phyloP scores from a whole-genome alignment of 495 filamentous ascomycete species.

The Podospora conica region DNA sequence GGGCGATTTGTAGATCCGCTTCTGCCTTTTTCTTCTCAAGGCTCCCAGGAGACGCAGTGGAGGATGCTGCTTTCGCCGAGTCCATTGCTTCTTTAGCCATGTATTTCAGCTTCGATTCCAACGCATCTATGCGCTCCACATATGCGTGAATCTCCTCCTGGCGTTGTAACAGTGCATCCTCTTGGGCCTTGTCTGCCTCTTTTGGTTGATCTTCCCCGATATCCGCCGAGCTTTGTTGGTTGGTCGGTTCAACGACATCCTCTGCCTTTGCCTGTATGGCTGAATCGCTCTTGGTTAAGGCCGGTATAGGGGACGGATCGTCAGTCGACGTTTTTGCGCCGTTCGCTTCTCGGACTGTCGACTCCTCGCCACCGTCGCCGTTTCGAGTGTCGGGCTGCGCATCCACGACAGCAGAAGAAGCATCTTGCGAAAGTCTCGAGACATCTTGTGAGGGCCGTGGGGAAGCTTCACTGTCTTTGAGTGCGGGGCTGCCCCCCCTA shows the following conservation, averaged over 20 bases:
- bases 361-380: neutral
- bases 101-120: conserved; percentile 85
- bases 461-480: conserved; percentile 10
- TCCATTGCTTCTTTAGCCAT: conserved; percentile 73
- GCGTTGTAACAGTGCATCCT: conserved; percentile 55
- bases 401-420: neutral
- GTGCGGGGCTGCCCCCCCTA: conserved; percentile 9
- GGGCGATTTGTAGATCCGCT: conserved; percentile 82
- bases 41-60: conserved; percentile 55
- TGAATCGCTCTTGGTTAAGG: neutral
- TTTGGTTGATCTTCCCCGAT: neutral
- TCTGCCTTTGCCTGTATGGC: conserved; percentile 2
- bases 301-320: neutral
- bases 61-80: conserved; percentile 57
- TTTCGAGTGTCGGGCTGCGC: neutral
- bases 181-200: conserved; percentile 50
- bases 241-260: neutral
- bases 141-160: conserved; percentile 78
- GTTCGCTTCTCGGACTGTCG: neutral
- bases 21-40: conserved; percentile 73
- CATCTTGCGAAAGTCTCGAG: neutral
- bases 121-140: conserved; percentile 84
- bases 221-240: neutral
- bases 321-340: neutral
- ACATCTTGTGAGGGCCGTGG: conserved; percentile 17